Conservation (phyloP, 2,329 filamentous ascomycete species). For the Lasiodiplodia citricola region DNA sequence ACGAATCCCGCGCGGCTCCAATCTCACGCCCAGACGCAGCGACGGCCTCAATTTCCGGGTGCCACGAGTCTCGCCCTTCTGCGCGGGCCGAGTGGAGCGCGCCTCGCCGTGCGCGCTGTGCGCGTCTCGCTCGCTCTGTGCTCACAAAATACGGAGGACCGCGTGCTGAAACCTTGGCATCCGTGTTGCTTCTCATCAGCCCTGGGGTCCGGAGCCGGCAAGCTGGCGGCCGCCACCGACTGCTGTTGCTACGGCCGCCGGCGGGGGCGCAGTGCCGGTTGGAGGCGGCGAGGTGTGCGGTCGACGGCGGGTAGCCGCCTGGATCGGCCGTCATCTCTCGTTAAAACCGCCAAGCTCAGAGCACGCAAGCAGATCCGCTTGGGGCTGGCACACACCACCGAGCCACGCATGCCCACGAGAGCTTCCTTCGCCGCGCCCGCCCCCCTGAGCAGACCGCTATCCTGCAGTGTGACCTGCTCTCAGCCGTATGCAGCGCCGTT, state of each 20-base stretch:
- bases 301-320: not conserved
- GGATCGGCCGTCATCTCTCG: conserved; percentile 17
- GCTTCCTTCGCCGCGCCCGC: not conserved
- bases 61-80: conserved; percentile 23
- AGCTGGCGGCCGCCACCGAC: conserved; percentile 1
- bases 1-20: conserved; percentile 12
- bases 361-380: conserved; percentile 24
- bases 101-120: not conserved
- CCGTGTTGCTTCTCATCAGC: not conserved
- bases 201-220: not conserved
- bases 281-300: not conserved
- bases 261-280: not conserved
- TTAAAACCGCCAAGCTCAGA: conserved; percentile 20
- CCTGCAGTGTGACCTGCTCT: not conserved
- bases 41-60: conserved; percentile 19
- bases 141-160: conserved; percentile 18
- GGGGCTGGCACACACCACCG: not conserved
- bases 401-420: not conserved
- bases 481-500: not conserved
- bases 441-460: conserved; percentile 15
- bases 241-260: not conserved
- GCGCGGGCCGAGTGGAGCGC: not conserved
- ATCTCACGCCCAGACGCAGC: conserved; percentile 1
- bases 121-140: conserved; percentile 4
- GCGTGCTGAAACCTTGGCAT: conserved; percentile 23